Percentiles rank a stretch among this genome's conserved stretches.
Evolutionary conservation across 2,329 filamentous ascomycete genomes (phyloP).

Genomic region (Scedosporium boydii): DNA sequence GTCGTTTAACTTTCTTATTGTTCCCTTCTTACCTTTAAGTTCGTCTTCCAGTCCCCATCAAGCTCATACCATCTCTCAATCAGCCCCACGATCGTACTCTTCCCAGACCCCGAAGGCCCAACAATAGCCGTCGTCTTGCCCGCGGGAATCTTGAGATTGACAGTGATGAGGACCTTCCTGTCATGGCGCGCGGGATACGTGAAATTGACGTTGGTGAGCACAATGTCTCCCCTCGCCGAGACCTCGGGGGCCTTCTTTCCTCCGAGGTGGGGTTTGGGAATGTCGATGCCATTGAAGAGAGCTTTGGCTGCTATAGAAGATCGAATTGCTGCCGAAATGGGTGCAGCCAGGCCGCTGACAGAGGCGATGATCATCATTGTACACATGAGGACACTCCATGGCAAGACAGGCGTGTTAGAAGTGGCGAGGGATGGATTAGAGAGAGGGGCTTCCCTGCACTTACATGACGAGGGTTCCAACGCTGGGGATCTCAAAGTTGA

Average conservation of each 20-base stretch:
- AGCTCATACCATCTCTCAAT: constrained; percentile 63
- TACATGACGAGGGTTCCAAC: constrained; percentile 15
- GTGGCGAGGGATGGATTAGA: background rate
- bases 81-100: constrained; percentile 64
- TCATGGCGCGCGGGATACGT: constrained; percentile 60
- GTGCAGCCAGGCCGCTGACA: constrained; percentile 22
- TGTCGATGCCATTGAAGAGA: constrained; percentile 32
- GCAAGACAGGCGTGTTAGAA: no score
- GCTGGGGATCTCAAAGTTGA: constrained; percentile 11
- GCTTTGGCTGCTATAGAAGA: constrained; percentile 25
- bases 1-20: no score
- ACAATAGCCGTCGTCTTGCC: constrained; percentile 67
- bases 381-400: constrained; percentile 12
- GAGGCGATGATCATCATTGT: constrained; percentile 20
- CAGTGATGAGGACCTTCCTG: constrained; percentile 51
- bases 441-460: constrained; percentile 2
- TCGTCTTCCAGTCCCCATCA: constrained; percentile 5
- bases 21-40: background rate
- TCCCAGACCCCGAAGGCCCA: constrained; percentile 62
- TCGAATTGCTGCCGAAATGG: constrained; percentile 23
- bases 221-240: constrained; percentile 42
- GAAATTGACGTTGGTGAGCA: constrained; percentile 58
- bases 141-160: constrained; percentile 48
- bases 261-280: background rate
- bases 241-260: constrained; percentile 30